A percentile compares a stretch with the other conserved stretches of the same genome.
Conservation (phyloP, 305 asterid genomes). For the Withania somnifera region DNA sequence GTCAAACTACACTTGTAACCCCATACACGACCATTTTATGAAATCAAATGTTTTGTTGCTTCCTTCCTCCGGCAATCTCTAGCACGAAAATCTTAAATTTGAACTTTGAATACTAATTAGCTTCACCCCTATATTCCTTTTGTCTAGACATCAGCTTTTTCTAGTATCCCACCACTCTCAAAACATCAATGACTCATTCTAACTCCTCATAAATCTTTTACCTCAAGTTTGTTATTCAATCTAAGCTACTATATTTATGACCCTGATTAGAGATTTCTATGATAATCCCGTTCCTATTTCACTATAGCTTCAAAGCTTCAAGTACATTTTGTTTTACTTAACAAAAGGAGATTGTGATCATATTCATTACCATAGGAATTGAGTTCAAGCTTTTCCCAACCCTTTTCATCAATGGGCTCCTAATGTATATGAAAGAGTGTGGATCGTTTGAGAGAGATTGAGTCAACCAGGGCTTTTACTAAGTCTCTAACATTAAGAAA, state of each 20-base stretch:
- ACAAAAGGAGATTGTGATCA: too few species aligned
- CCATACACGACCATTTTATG: background rate
- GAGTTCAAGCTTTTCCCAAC: too few species aligned
- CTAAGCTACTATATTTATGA: background rate
- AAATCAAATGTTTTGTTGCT: background rate
- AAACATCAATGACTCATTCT: background rate
- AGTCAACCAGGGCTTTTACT: background rate
- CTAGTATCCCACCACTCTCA: background rate
- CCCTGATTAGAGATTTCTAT: background rate
- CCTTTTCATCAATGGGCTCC: too few species aligned
- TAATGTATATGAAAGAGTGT: background rate
- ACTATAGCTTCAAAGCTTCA: background rate
- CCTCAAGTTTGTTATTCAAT: background rate
- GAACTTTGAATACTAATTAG: background rate
- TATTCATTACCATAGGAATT: too few species aligned
- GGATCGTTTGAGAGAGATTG: background rate
- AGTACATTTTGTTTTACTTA: background rate
- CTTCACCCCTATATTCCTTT: background rate
- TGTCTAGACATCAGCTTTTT: background rate
- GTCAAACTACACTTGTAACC: background rate
- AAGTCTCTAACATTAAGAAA: background rate
- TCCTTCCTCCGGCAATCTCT: background rate
- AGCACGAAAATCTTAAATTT: background rate
- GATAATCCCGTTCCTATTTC: background rate
- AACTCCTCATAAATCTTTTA: background rate